A percentile compares a stretch with the other conserved stretches of the same genome.
Evolutionary conservation across 192 early-diverging fungal genomes (phyloP).

Genomic region (Coemansia furcata): DNA sequence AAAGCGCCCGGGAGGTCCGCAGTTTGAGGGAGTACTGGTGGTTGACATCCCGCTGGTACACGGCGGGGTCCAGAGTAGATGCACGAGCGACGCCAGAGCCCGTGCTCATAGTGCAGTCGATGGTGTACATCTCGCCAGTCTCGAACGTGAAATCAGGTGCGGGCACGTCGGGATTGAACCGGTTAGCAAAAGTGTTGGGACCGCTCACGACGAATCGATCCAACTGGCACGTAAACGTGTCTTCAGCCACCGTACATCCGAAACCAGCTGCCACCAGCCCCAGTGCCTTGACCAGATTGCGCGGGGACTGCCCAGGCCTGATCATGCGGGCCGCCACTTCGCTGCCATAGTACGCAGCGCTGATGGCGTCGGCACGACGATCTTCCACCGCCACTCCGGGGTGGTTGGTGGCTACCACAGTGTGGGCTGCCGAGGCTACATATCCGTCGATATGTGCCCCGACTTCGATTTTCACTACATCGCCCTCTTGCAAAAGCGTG

Average conservation of each 20-base stretch:
- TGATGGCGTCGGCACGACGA: constrained; percentile 71
- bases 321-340: constrained; percentile 82
- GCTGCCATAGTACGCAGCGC: constrained; percentile 77
- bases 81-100: constrained; percentile 59
- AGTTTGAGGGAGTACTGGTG: constrained; percentile 71
- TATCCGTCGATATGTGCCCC: constrained; percentile 93
- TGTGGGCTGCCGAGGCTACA: constrained; percentile 80
- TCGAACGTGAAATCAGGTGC: constrained; percentile 67
- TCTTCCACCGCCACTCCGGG: constrained; percentile 64
- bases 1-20: constrained; percentile 57
- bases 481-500: constrained; percentile 64
- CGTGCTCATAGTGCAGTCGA: constrained; percentile 68
- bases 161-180: constrained; percentile 57
- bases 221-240: constrained; percentile 66
- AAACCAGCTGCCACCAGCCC: constrained; percentile 56
- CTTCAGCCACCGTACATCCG: constrained; percentile 66
- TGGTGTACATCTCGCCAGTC: constrained; percentile 68
- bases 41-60: constrained; percentile 74
- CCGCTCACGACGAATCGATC: constrained; percentile 73
- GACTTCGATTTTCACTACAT: constrained; percentile 90
- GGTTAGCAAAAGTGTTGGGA: constrained; percentile 60
- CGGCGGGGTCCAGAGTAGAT: constrained; percentile 56
- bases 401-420: constrained; percentile 65
- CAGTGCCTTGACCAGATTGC: constrained; percentile 62
- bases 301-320: constrained; percentile 65